These are phyloP conservation scores for Polyporus arcularius DNA, from an alignment of 768 basidiomycete species.

Conservation along the genomic window DNA sequence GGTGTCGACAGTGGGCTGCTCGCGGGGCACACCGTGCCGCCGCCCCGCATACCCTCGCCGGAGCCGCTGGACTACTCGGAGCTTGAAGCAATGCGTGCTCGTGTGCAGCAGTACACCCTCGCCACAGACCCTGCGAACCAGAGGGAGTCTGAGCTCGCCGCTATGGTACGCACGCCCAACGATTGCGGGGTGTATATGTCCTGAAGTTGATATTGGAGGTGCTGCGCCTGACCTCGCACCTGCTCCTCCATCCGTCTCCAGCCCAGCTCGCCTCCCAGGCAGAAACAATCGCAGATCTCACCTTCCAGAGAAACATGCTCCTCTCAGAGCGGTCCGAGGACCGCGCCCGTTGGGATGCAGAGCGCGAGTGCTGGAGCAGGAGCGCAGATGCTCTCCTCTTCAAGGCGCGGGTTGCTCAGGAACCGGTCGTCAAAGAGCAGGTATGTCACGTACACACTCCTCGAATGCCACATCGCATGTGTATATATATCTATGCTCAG, in stretches of 20 bases:
- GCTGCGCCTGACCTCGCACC: constrained; percentile 18
- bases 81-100: constrained; percentile 48
- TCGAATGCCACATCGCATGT: not conserved
- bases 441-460: not conserved
- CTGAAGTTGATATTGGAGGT: constrained; percentile 12
- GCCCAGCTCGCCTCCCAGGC: constrained; percentile 60
- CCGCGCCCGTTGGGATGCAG: constrained; percentile 59
- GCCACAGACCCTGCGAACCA: constrained; percentile 36
- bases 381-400: constrained; percentile 66
- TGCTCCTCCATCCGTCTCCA: constrained; percentile 25
- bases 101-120: constrained; percentile 46
- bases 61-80: constrained; percentile 48
- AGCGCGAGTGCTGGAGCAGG: constrained; percentile 65
- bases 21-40: not conserved
- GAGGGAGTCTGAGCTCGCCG: constrained; percentile 39
- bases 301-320: constrained; percentile 59
- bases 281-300: constrained; percentile 56
- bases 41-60: constrained; percentile 31
- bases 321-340: constrained; percentile 56
- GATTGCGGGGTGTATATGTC: not conserved
- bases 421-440: constrained; percentile 13
- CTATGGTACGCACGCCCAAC: constrained; percentile 15
- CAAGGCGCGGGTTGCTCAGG: constrained; percentile 44
- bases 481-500: constrained; percentile 33
- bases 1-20: not conserved